Conservation (phyloP, 2,329 filamentous ascomycete species). For the Rhinocladiella mackenziei region DNA sequence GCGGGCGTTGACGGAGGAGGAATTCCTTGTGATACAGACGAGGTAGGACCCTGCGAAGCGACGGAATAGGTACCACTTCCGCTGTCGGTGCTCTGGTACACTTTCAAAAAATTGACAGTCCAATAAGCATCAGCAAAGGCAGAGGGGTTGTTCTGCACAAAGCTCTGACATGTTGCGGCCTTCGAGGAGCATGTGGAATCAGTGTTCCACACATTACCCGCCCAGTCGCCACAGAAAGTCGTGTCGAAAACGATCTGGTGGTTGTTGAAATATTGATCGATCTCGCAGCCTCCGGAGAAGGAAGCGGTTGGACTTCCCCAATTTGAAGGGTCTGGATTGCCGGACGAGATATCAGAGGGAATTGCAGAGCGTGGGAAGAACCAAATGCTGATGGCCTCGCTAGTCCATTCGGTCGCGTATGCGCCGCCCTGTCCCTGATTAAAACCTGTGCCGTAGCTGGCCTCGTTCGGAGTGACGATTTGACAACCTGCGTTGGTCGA, state of each 20-base stretch:
- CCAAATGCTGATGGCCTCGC: conserved; percentile 68
- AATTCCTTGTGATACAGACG: conserved; percentile 2
- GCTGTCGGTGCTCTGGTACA: conserved; percentile 17
- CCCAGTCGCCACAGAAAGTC: conserved; percentile 86
- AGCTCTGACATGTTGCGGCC: conserved; percentile 65
- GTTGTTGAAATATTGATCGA: conserved; percentile 64
- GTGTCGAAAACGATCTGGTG: conserved; percentile 78
- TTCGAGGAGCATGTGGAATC: conserved; percentile 57
- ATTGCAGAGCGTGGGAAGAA: conserved; percentile 71
- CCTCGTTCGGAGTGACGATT: conserved; percentile 49
- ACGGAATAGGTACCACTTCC: background rate
- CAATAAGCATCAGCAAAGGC: conserved; percentile 66
- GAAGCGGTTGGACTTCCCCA: conserved; percentile 67
- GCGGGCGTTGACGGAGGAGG: background rate
- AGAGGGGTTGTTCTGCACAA: conserved; percentile 65
- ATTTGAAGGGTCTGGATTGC: conserved; percentile 58
- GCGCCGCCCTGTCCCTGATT: conserved; percentile 66
- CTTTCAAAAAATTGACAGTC: conserved; percentile 25
- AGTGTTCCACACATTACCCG: conserved; percentile 62
- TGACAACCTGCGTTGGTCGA: conserved; percentile 56
- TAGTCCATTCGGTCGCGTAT: conserved; percentile 74
- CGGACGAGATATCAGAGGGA: conserved; percentile 59
- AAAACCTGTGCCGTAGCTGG: conserved; percentile 65
- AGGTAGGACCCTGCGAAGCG: background rate
- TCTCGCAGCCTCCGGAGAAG: conserved; percentile 69